Evolutionary conservation across 495 filamentous ascomycete species (phyloP), one percentile per base, ranked within the genome.

Genomic region (Cairneyella variabilis): DNA sequence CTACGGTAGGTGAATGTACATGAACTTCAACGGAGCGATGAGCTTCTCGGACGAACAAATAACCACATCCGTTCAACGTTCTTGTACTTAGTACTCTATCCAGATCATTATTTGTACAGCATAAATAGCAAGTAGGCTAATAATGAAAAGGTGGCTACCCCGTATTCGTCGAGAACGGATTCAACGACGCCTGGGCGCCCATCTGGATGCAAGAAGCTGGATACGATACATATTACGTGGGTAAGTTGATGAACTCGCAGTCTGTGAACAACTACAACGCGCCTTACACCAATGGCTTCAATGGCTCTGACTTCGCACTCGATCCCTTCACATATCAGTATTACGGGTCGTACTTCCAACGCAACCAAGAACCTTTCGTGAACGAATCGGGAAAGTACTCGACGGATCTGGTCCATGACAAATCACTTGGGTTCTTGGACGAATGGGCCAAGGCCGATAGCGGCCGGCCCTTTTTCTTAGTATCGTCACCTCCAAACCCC

Each of bases 101-200:
- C n/a, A n/a, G n/a, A n/a, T n/a, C n/a, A n/a, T n/a, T n/a, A n/a
- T n/a, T n/a, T n/a, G n/a, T n/a, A n/a, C n/a, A n/a, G n/a, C n/a
- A n/a, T n/a, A n/a, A n/a, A n/a, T n/a, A n/a, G n/a, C n/a, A n/a
- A n/a, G n/a, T n/a, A n/a, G n/a, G n/a, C n/a, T n/a, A n/a, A n/a
- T n/a, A n/a, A n/a, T n/a, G n/a, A n/a, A n/a, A n/a, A 78, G 80
- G 83, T 17, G 83, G 83, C 17, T 87, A 84, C 60, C 82, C 82
- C 11, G 84, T 85, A 55, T 84, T 87, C 42, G 69, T 84, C 2
- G 59, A 71, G 3, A 75, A 82, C 50, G 83, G 83, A 7, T 79
- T 79, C 56, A 85, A 88, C 51, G 74, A 82, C 0, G 67, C 82
- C 44, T 88, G 75, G 55, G 68, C 86, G 14, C 83, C 84, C 0